Evolutionary conservation across 495 filamentous ascomycete species (phyloP), one percentile per base, ranked within the genome.

Genomic region (Lophiostoma macrostomum): DNA sequence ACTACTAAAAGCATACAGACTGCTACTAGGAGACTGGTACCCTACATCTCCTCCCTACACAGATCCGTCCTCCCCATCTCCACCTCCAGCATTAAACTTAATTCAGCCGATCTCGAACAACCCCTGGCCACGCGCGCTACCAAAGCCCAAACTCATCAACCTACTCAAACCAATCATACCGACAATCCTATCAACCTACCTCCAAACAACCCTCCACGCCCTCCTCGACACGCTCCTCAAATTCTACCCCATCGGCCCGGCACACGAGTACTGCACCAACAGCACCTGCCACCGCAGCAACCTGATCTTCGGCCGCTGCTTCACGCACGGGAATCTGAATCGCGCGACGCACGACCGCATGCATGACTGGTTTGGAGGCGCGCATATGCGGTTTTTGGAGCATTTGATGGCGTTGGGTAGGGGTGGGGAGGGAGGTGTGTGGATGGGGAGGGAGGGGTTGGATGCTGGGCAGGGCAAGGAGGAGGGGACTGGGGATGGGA

Each of bases 301-400:
- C 10, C 68, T 87, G 25, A 75, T 80, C 16, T 85, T 85, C 51
- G 83, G 81, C 30, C 59, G 64, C 32, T 64, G 74, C 63, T 85
- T 81, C 80, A 81, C 77, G 62, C 81, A 85, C 59, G 64, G 60
- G 4, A 82, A 85, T 59, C 73, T 87, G 24, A 83, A 84, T 70
- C 73, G 76, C 64, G 74, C 75, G 1, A 84, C 82, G 11, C 83
- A 87, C 65, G 66, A 75, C 8, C 80, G 84, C 58, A 71, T 85
- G 40, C 74, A 78, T 63, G 72, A 73, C 22, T 82, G 84, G 67
- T 78, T 86, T 43, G 76, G 74, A 32, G 83, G 82, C 34, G 74
- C 78, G n/a, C 79, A 77, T 67, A 85, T 85, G 70, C 73, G 67
- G 3, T 53, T 78, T 32, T 71, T 84, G n/a, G 65, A 74, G 37